A percentile compares a stretch with the other conserved stretches of the same genome.
Conservation (phyloP, 148 eudicot species). For the Rhododendron simsii region DNA sequence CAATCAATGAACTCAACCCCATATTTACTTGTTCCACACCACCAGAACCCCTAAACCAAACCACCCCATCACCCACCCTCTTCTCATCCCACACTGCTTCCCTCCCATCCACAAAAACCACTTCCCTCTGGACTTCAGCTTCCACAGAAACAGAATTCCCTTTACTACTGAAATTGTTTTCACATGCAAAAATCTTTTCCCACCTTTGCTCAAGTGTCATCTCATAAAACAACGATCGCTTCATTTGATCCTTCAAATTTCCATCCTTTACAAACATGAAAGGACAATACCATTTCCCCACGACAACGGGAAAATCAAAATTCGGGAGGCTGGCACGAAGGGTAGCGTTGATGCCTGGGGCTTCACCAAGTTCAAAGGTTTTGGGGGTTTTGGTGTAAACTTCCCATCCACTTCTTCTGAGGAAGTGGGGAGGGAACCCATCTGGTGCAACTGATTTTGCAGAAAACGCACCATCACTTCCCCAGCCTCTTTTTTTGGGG, state of each 20-base stretch:
- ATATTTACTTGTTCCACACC: neutral
- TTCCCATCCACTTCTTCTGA: slow-evolving; percentile 43
- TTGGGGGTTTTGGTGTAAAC: slow-evolving; percentile 23
- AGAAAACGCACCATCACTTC: slow-evolving; percentile 9
- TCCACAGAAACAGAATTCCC: slow-evolving; percentile 33
- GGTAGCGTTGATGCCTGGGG: slow-evolving; percentile 44
- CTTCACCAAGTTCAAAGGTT: slow-evolving; percentile 42
- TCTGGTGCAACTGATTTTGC: slow-evolving; percentile 55
- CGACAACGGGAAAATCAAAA: slow-evolving; percentile 32
- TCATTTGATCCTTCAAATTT: slow-evolving; percentile 36
- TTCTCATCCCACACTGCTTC: slow-evolving; percentile 13
- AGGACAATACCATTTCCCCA: slow-evolving; percentile 80
- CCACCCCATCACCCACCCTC: slow-evolving; percentile 18
- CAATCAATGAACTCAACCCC: slow-evolving; percentile 26
- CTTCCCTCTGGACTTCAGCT: slow-evolving; percentile 36
- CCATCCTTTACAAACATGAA: slow-evolving; percentile 65
- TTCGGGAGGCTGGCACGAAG: slow-evolving; percentile 50
- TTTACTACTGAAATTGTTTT: slow-evolving; percentile 5
- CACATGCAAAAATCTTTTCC: slow-evolving; percentile 50
- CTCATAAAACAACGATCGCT: slow-evolving; percentile 47
- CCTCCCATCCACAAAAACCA: slow-evolving; percentile 27
- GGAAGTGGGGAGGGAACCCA: slow-evolving; percentile 52
- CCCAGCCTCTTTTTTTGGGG: neutral
- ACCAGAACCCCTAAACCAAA: slow-evolving; percentile 35
- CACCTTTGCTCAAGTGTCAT: slow-evolving; percentile 69